Conservation (phyloP, 306 rosid species). For the Trifolium fragiferum region DNA sequence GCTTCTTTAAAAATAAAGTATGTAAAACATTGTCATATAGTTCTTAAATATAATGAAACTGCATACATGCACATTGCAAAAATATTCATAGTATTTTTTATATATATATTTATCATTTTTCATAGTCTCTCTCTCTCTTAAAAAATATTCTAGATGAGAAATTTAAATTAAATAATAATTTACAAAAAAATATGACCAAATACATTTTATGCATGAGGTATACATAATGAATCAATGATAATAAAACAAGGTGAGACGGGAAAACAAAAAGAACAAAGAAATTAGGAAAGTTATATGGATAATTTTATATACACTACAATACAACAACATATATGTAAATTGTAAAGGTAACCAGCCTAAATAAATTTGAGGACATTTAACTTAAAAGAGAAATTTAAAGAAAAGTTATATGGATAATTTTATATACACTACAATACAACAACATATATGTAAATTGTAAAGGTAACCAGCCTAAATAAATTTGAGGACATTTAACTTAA, state of each 20-base stretch:
- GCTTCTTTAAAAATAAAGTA: no score
- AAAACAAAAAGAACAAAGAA: constrained; percentile 21
- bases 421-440: constrained; percentile 90
- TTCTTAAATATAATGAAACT: no score
- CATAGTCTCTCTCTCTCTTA: no score
- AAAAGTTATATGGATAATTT: constrained; percentile 50
- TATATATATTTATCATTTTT: no score
- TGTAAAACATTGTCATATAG: no score
- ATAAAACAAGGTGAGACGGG: background rate
- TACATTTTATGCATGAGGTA: background rate
- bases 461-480: constrained; percentile 66
- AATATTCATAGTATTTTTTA: no score
- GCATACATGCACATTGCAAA: no score
- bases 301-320: constrained; percentile 85
- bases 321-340: constrained; percentile 61
- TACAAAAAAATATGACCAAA: background rate
- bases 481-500: constrained; percentile 48
- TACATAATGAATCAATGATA: background rate
- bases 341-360: constrained; percentile 63
- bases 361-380: constrained; percentile 55
- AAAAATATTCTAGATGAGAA: no score
- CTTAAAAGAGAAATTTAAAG: constrained; percentile 22
- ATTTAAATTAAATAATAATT: no score
- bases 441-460: constrained; percentile 57
- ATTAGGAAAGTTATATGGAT: constrained; percentile 47